Evolutionary conservation across 345 rosid genomes (phyloP).

Genomic region (Arabis hirsuta): DNA sequence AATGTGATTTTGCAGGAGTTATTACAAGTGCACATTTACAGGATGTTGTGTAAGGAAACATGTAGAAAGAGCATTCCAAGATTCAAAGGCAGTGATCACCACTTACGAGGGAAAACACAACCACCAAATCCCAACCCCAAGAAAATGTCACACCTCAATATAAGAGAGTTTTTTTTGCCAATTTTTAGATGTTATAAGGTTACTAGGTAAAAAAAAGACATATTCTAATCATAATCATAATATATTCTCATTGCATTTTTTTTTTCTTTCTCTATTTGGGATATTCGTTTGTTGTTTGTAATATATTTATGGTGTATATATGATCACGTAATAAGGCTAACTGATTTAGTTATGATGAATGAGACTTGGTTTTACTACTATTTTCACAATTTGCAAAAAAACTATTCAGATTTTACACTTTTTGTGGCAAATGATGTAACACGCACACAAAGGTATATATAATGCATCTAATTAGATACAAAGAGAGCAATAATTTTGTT

Average conservation of each 20-base stretch:
- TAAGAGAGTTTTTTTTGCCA: not conserved
- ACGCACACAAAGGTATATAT: slow-evolving; percentile 26
- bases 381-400: not conserved
- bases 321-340: too few relatives aligned
- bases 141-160: slow-evolving; percentile 46
- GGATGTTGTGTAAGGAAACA: slow-evolving; percentile 91
- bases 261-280: too few relatives aligned
- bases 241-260: too few relatives aligned
- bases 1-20: slow-evolving; percentile 58
- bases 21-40: slow-evolving; percentile 82
- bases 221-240: not conserved
- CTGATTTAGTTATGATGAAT: not conserved
- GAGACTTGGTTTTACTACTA: not conserved
- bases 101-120: slow-evolving; percentile 97
- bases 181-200: not conserved
- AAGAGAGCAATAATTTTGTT: slow-evolving; percentile 6
- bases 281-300: too few relatives aligned
- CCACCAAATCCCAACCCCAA: slow-evolving; percentile 84
- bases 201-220: slow-evolving; percentile 11
- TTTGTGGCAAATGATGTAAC: slow-evolving; percentile 30
- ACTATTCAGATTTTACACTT: slow-evolving; percentile 5
- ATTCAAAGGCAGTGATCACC: slow-evolving; percentile 82
- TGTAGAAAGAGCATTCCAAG: slow-evolving; percentile 88
- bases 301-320: too few relatives aligned
- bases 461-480: not conserved